Evolutionary conservation across 2,329 filamentous ascomycete genomes (phyloP).

Genomic region (Penicillium thymicola): DNA sequence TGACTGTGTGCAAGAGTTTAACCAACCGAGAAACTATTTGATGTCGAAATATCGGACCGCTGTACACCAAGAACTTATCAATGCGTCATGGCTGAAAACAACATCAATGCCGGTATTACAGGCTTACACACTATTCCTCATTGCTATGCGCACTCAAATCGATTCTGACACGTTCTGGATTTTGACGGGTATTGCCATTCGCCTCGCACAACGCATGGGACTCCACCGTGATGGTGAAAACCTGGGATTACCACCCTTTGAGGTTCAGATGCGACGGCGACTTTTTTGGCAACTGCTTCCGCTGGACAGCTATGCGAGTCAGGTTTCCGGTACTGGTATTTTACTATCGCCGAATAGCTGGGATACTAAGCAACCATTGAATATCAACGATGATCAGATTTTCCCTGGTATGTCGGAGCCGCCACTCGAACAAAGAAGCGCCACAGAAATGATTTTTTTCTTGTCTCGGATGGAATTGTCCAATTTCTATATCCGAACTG

Average conservation of each 20-base stretch:
- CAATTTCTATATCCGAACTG: slow-evolving; percentile 18
- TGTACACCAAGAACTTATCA: slow-evolving; percentile 12
- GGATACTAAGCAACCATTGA: slow-evolving; percentile 40
- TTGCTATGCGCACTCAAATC: slow-evolving; percentile 32
- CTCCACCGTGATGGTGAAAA: slow-evolving; percentile 47
- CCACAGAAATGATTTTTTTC: slow-evolving; percentile 44
- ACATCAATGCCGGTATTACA: slow-evolving; percentile 16
- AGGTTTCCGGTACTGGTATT: slow-evolving; percentile 26
- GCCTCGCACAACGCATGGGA: slow-evolving; percentile 48
- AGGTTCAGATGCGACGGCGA: slow-evolving; percentile 37
- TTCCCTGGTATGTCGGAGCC: slow-evolving; percentile 39
- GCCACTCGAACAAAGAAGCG: slow-evolving; percentile 38
- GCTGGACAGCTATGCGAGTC: slow-evolving; percentile 26
- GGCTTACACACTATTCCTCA: slow-evolving; percentile 15
- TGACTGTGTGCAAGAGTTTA: slow-evolving; percentile 10
- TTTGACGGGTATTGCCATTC: slow-evolving; percentile 46
- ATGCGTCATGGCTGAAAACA: slow-evolving; percentile 19
- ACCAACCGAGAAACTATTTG: background rate
- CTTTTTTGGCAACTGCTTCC: slow-evolving; percentile 26
- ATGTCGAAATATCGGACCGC: slow-evolving; percentile 11
- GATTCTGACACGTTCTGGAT: slow-evolving; percentile 53
- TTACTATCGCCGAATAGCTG: slow-evolving; percentile 9
- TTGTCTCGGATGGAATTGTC: slow-evolving; percentile 28
- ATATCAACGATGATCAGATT: slow-evolving; percentile 35
- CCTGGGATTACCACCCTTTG: slow-evolving; percentile 46